Evolutionary conservation across 805 yeast genomes (phyloP), one percentile per base, ranked within the genome.

Genomic region (Clavispora vitiphila): DNA sequence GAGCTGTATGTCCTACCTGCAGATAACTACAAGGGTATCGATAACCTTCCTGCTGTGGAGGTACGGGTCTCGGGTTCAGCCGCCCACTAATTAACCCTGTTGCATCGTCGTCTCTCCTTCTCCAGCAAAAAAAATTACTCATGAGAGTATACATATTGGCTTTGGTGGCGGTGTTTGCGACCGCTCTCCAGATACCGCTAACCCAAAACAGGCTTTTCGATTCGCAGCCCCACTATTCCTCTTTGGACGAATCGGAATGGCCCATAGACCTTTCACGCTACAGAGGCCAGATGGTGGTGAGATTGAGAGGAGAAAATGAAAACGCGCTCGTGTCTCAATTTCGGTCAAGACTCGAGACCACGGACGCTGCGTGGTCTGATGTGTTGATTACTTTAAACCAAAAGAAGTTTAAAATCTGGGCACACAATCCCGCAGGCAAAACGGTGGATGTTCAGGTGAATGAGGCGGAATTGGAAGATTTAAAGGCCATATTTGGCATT

Each of bases 371-470:
- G 32, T 29, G 32, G 32, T 39, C 49, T 1, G 46, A 53, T 14
- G 38, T 39, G 2, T 45, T 51, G 15, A 44, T 55, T 29, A 46
- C 51, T 18, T 51, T 60, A 25, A 39, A 38, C 34, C 47, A 42
- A 7, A 41, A 55, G 8, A 40, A 43, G 2, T 54, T 45, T 42
- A 49, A 48, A 15, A 55, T 71, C 4, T 83, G 90, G 90, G 77
- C 72, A n/a, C 56, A 55, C 16, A 59, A 71, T 22, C 41, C 46
- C 5, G 47, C 58, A 1, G 69, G 65, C 2, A 56, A 64, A 7
- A 79, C 73, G 25, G 61, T 77, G 12, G 87, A 81, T 55, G 44
- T 80, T 5, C 63, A 60, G 46, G 44, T 57, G n/a, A 44, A 44
- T 25, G 54, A 49, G 23, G 48, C 43, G 12, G 44, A 38, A 20